phyloP scores from a whole-genome alignment of 306 rosid genomes.

The Rosa rugosa region DNA sequence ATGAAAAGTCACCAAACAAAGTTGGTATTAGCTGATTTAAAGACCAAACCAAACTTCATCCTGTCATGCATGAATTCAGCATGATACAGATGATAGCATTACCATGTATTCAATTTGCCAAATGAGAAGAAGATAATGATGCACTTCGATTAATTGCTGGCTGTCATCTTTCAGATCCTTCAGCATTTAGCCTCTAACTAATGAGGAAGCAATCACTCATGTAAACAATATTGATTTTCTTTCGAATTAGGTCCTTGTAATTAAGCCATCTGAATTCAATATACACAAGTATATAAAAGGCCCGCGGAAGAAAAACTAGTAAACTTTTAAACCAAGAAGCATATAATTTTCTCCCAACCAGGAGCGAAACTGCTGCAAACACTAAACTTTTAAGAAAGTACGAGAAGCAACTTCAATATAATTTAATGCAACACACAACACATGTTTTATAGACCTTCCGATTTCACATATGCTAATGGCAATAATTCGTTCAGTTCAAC shows the following conservation, averaged over 20 bases:
- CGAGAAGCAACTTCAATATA: not conserved
- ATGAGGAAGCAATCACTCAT: not conserved
- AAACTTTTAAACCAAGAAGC: not conserved
- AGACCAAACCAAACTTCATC: slow-evolving; percentile 1
- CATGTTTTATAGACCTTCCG: not conserved
- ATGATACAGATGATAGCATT: not conserved
- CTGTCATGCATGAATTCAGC: not conserved
- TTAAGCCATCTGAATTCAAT: not conserved
- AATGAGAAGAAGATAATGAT: not conserved
- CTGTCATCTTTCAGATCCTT: slow-evolving; percentile 2
- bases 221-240: not conserved
- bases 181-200: not conserved
- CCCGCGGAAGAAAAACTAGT: not conserved
- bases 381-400: not conserved
- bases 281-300: not conserved
- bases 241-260: not conserved
- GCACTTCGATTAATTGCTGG: not conserved
- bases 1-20: not conserved
- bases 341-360: not conserved
- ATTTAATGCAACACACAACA: not conserved
- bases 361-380: not conserved
- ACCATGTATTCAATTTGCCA: not conserved
- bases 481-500: not conserved
- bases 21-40: not conserved
- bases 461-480: slow-evolving; percentile 9